Base-by-base conservation (phyloP, 208 protist species). In the Strigomonas galati region DNA sequence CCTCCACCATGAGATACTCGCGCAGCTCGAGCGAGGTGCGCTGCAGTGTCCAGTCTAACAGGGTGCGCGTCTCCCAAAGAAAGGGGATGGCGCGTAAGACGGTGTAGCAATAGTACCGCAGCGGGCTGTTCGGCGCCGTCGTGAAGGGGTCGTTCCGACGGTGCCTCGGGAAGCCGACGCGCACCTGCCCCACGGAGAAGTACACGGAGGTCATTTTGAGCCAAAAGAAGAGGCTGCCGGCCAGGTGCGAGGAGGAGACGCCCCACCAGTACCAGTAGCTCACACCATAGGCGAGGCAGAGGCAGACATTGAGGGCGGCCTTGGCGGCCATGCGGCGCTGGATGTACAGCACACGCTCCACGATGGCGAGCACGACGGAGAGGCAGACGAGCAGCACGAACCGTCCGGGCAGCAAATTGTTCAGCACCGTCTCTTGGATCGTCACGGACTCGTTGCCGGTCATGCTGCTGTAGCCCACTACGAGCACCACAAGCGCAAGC, bases 1-100 rank as follows among this genome's bases (percentile, higher is more conserved):
- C 87, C 72, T 93, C 87, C 24, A 92, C 57, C 46, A 81, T 94
- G n/a, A 97, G 64, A 62, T 86, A 97, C 55, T 90, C 71, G 24
- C 74, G 56, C 28, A 89, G 76, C n/a, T 62, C 65, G 35, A 96
- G 74, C 44, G 91, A 67, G 23, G 91, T 96, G 37, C 54, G 62
- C 64, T 75, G 62, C 35, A 86, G 79, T 1, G 79, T 82, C 91
- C 87, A 96, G 72, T 96, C 91, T 17, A 91, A 74, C 35, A 94
- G 53, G 19, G 75, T 81, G 21, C 84, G 75, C 35, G 84, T 37
- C 72, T 96, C 90, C 78, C 79, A 91, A 0, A 96, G 58, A 58
- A 96, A 96, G 14, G 90, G 90, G 21, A 94, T 67, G 4, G 72
- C 62, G 30, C 85, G 77, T 56, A 78, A 87, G 19, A 76, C 52